Base-by-base conservation (phyloP, 1,284 basidiomycete species). In the Peniophora sp. region DNA sequence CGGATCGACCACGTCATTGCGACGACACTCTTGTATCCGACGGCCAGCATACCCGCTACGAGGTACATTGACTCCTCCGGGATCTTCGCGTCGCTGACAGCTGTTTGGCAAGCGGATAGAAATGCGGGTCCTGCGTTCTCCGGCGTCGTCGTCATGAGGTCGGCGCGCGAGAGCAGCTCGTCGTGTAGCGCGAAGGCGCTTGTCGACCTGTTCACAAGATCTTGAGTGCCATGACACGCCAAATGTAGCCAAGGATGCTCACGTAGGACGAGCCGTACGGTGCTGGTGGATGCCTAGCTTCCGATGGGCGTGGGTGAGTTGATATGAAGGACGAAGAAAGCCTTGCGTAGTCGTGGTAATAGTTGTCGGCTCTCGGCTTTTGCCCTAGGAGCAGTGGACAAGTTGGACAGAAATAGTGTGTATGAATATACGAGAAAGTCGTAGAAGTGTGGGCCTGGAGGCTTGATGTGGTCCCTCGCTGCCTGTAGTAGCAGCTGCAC, bases 1-100 rank as follows among this genome's bases (percentile, higher is more conserved):
- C 49, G 47, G 20, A 60, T 60, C 11, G 54, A 53, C 61, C 61
- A 62, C 55, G 60, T 55, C 18, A 59, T 61, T 22, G 55, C 60
- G 22, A 62, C 49, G n/a, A 54, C 53, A 17, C 53, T 51, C 17
- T 52, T 51, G 45, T 51, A 59, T 18, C 61, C 61, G n/a, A 56
- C 54, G 20, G 57, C 52, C 17, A 56, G 54, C 61, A 62, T 52
- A 23, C 56, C 57, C 24, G 58, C 59, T 3, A 60, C 58, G 15
- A 62, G 54, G 47, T 61, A 58, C 15, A 60, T 51, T 17, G 53
- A 43, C 49, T 61, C 54, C 11, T 58, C 59, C 9, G 58, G 47
- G 3, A 56, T 51, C 6, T 51, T 22, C 43, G 3, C 17, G 23
- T 24, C 43, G 20, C 43, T 20, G 15, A 15, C 23, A 15, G 43